Evolutionary conservation across 1,284 basidiomycete genomes (phyloP).

Genomic region (Violaceomyces palustris): DNA sequence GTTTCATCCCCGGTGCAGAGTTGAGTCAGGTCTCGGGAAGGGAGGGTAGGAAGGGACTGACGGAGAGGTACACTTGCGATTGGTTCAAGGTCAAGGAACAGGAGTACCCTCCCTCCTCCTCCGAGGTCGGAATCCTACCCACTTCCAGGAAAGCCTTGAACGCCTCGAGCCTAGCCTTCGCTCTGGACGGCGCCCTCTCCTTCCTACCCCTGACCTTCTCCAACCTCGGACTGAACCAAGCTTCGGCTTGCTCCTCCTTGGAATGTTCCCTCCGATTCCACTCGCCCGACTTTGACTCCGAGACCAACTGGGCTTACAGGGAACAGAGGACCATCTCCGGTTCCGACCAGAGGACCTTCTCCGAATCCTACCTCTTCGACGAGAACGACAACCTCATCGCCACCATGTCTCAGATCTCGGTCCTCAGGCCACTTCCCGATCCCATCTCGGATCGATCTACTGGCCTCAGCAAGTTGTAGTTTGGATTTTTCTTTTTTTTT

Average conservation of each 20-base stretch:
- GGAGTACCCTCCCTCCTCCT: too few relatives aligned
- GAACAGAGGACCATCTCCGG: slow-evolving; percentile 30
- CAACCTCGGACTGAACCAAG: slow-evolving; percentile 21
- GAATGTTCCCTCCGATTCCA: slow-evolving; percentile 46
- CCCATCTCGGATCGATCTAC: too few relatives aligned
- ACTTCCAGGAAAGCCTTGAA: slow-evolving; percentile 7
- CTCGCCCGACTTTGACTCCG: slow-evolving; percentile 16
- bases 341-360: slow-evolving; percentile 31
- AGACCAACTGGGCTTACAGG: slow-evolving; percentile 26
- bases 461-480: too few relatives aligned
- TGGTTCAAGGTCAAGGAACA: too few relatives aligned
- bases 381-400: slow-evolving; percentile 17
- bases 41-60: too few relatives aligned
- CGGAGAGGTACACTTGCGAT: slow-evolving; percentile 21
- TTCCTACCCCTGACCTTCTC: slow-evolving; percentile 45
- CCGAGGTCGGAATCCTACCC: slow-evolving; percentile 3
- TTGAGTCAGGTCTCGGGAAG: too few relatives aligned
- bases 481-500: too few relatives aligned
- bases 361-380: slow-evolving; percentile 28
- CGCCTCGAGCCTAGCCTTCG: slow-evolving; percentile 13
- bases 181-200: slow-evolving; percentile 38
- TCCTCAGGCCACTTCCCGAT: slow-evolving; percentile 20
- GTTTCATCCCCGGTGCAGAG: too few relatives aligned
- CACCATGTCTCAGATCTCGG: slow-evolving; percentile 28
- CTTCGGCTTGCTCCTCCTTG: slow-evolving; percentile 26